A percentile compares a stretch with the other conserved stretches of the same genome.
These are phyloP conservation scores for Castanea sativa DNA, from an alignment of 306 rosid species.

Conservation along the genomic window DNA sequence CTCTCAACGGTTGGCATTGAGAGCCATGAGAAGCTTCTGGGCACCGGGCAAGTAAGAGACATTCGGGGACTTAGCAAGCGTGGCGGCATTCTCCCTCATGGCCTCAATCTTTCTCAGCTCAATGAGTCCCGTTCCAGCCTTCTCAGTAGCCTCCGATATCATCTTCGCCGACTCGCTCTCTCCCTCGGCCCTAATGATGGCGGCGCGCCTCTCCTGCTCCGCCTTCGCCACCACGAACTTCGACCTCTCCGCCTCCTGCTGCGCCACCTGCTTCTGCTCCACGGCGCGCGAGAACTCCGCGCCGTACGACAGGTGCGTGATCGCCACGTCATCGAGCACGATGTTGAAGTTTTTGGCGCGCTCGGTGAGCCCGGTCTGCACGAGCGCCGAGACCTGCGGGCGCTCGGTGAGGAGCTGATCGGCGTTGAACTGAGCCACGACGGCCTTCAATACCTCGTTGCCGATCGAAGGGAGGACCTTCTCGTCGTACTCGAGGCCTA, in stretches of 20 bases:
- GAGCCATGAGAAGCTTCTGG: constrained; percentile 61
- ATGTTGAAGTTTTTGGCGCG: constrained; percentile 87
- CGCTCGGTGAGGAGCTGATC: constrained; percentile 88
- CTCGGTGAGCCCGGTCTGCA: constrained; percentile 61
- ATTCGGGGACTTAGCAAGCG: constrained; percentile 80
- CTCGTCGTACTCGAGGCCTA: constrained; percentile 94
- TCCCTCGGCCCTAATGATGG: constrained; percentile 86
- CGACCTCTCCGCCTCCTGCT: constrained; percentile 95
- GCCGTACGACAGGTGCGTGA: constrained; percentile 56
- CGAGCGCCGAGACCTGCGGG: constrained; percentile 81
- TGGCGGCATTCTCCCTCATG: constrained; percentile 70
- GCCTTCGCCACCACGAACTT: constrained; percentile 93
- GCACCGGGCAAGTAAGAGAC: constrained; percentile 71
- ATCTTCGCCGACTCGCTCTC: constrained; percentile 90
- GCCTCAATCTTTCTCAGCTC: constrained; percentile 93
- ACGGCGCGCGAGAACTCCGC: constrained; percentile 55
- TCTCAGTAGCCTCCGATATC: constrained; percentile 74
- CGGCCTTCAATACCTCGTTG: constrained; percentile 84
- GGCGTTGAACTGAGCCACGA: constrained; percentile 70
- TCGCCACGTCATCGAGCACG: constrained; percentile 78
- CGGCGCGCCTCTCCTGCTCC: constrained; percentile 90
- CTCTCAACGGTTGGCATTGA: constrained; percentile 59
- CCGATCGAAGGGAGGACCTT: constrained; percentile 92
- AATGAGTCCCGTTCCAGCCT: constrained; percentile 69
- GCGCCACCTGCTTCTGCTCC: constrained; percentile 90